Base-by-base conservation (phyloP, 441 rosid species). In the Mallotus repandus region DNA sequence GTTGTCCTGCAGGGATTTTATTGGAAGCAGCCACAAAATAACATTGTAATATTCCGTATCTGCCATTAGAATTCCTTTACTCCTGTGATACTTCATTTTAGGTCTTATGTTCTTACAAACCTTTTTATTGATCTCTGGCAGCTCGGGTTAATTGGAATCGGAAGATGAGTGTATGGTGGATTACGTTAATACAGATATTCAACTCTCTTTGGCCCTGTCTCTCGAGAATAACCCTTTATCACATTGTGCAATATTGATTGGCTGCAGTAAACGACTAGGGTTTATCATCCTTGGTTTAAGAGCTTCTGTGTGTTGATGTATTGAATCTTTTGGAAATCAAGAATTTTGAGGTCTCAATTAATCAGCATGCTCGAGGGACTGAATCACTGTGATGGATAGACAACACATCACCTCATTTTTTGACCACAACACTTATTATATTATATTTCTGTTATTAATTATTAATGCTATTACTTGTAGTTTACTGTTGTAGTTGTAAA, bases 1-100 rank as follows among this genome's bases (percentile, higher is more conserved):
- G 68, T 91, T 63, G 49, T 90, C 75, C 70, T 94, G 57, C 91
- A 84, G 69, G 98, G 97, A 35, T 90, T 94, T 80, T 94, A 91
- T 68, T 91, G 93, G 98, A 84, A 71, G 81, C 75, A 74, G 56
- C 91, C 96, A 4, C 70, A 72, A 69, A 94, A 94, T 75, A 91
- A 94, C 84, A 72, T 91, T 66, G 98, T 91, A 83, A 69, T 83
- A 69, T 38, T 18, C 15, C 59, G 38, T 43, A 58, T 52, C n/a
- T 46, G 14, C n/a, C 4, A 1, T 12, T 12, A n/a, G 22, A 65
- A 22, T 13, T 21, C 1, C 21, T 58, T 13, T 29, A 29, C 22
- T 49, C 14, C n/a, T n/a, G 4, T 19, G 16, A 13, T 50, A 5
- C 25, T 22, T 48, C 5, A 4, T 41, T 19, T 72, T 53, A n/a